Base-by-base conservation (phyloP, 192 early-diverging fungal species). In the Umbelopsis vinacea region DNA sequence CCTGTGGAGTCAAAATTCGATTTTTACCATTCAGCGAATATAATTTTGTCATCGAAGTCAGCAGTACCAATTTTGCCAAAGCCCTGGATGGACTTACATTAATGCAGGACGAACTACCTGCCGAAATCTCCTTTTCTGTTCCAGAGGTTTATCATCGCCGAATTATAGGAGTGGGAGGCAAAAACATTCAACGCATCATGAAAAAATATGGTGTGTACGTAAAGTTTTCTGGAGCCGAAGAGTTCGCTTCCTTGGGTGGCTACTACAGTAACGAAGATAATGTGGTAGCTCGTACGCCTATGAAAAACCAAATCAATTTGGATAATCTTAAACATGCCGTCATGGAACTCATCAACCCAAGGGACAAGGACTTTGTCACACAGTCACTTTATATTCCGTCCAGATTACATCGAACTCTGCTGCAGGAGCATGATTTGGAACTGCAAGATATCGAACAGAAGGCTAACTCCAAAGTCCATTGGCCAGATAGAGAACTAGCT, bases 151-250 rank as follows among this genome's bases (percentile, higher is more conserved):
- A 85, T 55, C 92, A 94, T 78, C 91, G 92, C 70, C 82, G 92
- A 12, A 94, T 94, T 63, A 94, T 94, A 50, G 92, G 92, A 10
- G 90, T 92, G 11, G 91, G 91, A 3, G 92, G 92, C 60, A 92
- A 92, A 55, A 93, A 92, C 70, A 93, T 94, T 67, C 92, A 94
- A 74, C 83, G 90, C 24, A 92, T 94, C 74, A 94, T 94, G 92
- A 93, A 92, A 67, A 88, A 91, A 54, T 92, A 80, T 73, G 92
- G 91, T 23, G 92, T 93, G 0, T 94, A 92, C 69, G 92, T 94
- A 46, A 94, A 94, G 78, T 94, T 94, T 57, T 89, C 87, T 8
- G 91, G 90, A 50, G 86, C 88, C 0, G 92, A 93, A 52, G 92
- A 94, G 68, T 92, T 85, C 74, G 84, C 85, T 5, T 77, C 79